phyloP scores from a whole-genome alignment of 202 grass and related monocot species.

The Sporobolus alterniflorus region DNA sequence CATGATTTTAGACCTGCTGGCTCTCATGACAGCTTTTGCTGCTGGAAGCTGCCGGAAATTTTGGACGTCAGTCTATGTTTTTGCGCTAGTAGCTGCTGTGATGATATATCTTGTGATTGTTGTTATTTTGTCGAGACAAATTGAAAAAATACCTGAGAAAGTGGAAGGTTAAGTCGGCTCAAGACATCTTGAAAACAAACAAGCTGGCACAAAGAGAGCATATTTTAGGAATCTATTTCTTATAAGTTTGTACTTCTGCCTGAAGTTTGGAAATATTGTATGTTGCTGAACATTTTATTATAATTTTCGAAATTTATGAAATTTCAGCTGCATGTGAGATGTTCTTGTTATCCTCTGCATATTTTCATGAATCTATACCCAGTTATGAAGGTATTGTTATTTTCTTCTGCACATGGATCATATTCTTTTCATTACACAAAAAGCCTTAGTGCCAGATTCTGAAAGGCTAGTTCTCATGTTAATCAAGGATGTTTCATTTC shows the following conservation, averaged over 20 bases:
- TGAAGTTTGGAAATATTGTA: not conserved
- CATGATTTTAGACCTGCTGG: conserved; percentile 51
- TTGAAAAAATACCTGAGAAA: not conserved
- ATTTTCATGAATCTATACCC: not conserved
- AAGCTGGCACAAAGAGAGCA: not conserved
- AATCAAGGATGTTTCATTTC: too few relatives aligned
- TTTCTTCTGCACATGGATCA: too few relatives aligned
- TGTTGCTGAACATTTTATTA: not conserved
- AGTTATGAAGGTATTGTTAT: too few relatives aligned
- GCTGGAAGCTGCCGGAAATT: conserved; percentile 48
- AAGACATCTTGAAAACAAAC: not conserved
- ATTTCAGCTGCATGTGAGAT: not conserved
- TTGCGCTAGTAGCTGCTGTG: conserved; percentile 21
- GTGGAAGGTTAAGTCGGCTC: not conserved
- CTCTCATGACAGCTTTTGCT: conserved; percentile 56
- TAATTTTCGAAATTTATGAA: not conserved
- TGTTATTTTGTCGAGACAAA: not conserved
- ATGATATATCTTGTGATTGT: conserved; percentile 28
- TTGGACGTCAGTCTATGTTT: conserved; percentile 42
- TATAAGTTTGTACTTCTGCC: too few relatives aligned
- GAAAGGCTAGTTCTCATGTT: not conserved
- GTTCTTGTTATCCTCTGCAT: not conserved
- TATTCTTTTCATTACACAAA: too few relatives aligned
- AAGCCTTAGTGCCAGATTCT: not conserved
- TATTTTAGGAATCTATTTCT: too few relatives aligned